These are phyloP conservation scores for Fusarium sp. DNA, from an alignment of 2,329 filamentous ascomycete genomes.

Conservation along the genomic window DNA sequence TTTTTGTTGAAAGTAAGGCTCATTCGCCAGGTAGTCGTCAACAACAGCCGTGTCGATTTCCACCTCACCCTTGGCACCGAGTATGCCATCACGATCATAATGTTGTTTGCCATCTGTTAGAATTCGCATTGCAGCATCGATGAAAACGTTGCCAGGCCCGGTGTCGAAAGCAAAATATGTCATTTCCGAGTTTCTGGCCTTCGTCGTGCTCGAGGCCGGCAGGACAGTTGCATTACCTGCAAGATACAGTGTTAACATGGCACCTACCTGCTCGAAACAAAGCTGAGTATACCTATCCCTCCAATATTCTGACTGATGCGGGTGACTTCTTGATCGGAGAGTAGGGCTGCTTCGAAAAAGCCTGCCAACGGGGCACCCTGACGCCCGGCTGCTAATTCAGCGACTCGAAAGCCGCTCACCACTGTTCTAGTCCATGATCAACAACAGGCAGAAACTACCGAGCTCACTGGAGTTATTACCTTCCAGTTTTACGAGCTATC, in stretches of 20 bases:
- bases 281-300: background rate
- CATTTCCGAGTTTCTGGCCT: slow-evolving; percentile 11
- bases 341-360: slow-evolving; percentile 66
- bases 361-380: slow-evolving; percentile 67
- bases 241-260: background rate
- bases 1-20: background rate
- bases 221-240: background rate
- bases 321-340: slow-evolving; percentile 59
- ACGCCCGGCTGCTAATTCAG: slow-evolving; percentile 64
- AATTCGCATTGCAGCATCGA: slow-evolving; percentile 46
- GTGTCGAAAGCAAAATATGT: slow-evolving; percentile 56
- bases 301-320: slow-evolving; percentile 54
- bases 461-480: background rate
- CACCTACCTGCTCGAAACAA: background rate
- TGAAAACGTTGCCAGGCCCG: slow-evolving; percentile 56
- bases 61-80: slow-evolving; percentile 48
- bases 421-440: slow-evolving; percentile 2
- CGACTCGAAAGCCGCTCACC: slow-evolving; percentile 67
- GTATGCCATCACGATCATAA: slow-evolving; percentile 64
- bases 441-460: background rate
- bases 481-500: background rate
- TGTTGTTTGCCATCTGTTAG: slow-evolving; percentile 59
- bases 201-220: background rate
- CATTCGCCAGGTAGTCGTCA: background rate
- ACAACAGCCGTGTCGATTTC: slow-evolving; percentile 38